Base-by-base conservation (phyloP, 2,329 filamentous ascomycete species). In the Aspergillus transmontanensis region DNA sequence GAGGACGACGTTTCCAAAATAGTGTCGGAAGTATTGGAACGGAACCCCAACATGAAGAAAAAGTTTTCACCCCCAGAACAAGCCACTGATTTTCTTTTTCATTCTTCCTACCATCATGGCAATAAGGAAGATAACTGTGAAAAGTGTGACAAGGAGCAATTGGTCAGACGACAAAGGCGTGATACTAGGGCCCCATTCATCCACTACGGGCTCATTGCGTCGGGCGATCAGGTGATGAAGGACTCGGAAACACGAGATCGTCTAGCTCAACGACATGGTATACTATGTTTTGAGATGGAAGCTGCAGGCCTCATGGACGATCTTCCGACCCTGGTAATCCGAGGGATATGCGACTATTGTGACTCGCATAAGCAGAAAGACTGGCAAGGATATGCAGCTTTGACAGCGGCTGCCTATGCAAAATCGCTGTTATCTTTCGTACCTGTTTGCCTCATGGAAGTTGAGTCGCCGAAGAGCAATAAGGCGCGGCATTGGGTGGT, bases 391-490 rank as follows among this genome's bases (percentile, higher is more conserved):
- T 32, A 32, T 11, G 62, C 66, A 32, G 66, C 65, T 16, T 50
- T 62, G 21, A 60, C 63, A n/a, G 66, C 66, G 6, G 66, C 65
- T 21, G 56, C 66, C 26, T 66, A 57, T 43, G 55, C 63, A 2
- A 66, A 67, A 55, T 19, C 4, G n/a, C 32, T 61, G 26, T 12
- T 59, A 39, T 39, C 43, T 50, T 12, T n/a, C 3, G 11, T 43
- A 2, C 46, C 59, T 50, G 41, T 45, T 28, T 1, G 19, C 14
- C 10, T 0, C 1, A 48, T 39, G 3, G 41, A 34, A 0, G 14
- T 7, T 16, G 28, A 14, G 0, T 30, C n/a, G 16, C 12, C 6
- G 23, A 36, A 55, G 11, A 19, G 11, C 14, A 39, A 55, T 53
- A 53, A 32, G n/a, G 50, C 0, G 7, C 39, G 16, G 1, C 41